Evolutionary conservation across 495 filamentous ascomycete genomes (phyloP), one percentile per base, ranked within the genome.

Genomic region (Trichoderma gamsii): DNA sequence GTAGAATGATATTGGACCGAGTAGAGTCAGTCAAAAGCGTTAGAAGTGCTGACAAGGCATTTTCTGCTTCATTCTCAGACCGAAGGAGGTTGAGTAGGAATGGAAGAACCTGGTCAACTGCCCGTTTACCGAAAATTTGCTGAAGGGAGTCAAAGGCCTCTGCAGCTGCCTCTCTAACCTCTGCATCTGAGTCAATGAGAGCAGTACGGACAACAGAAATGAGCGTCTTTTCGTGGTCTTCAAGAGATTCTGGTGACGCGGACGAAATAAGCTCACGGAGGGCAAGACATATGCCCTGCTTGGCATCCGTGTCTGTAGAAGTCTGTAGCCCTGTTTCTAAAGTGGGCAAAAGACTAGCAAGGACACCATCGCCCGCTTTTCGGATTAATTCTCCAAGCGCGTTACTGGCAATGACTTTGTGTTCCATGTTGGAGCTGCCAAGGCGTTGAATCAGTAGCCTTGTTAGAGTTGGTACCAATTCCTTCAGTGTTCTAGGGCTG

Each of bases 381-480:
- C 95, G 87, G 72, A 99, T 98, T 35, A 99, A 83, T 74, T 99
- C 95, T 71, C 95, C 96, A 64, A 99, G 83, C 13, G 95, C 92
- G 76, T 98, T 98, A 72, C 94, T 93, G 64, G 95, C 96, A 80
- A 99, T 99, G 69, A 96, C 89, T 79, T 97, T 97, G 76, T 98
- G 95, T 77, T 99, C 95, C 89, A 96, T 91, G 73, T 97, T 98
- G 4, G 93, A 90, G 71, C 92, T 97, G 66, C 92, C 95, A 46
- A 99, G 88, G 44, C 95, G 90, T 66, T 93, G 88, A 76, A 98
- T 98, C 70, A 99, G 88, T 71, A 98, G 85, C 76, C 96, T 92
- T 7, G 92, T 96, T 51, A 99, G 86, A 8, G 93, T 97, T 35
- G 95, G 94, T 44, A 97, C 88, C 72, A 99, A 87, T 72, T 99